Percentiles rank a stretch among this genome's conserved stretches.
These are phyloP conservation scores for Hansenula anomala DNA, from an alignment of 1,139 yeast genomes.

Conservation along the genomic window DNA sequence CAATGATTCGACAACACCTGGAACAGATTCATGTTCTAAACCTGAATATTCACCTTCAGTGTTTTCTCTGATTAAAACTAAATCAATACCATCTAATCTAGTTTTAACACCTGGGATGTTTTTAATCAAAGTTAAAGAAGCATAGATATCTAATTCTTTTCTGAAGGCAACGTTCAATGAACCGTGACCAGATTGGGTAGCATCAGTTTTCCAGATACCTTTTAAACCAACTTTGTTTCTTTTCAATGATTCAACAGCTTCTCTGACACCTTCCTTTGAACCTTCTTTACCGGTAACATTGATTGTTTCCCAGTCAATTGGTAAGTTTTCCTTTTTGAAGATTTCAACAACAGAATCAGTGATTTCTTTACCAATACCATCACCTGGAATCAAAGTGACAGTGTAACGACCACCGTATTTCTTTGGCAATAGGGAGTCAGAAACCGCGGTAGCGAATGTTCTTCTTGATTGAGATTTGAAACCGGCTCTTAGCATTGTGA, in stretches of 20 bases:
- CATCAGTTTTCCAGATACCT: constrained; percentile 92
- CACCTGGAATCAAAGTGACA: constrained; percentile 89
- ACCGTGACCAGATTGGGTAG: constrained; percentile 64
- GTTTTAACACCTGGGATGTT: constrained; percentile 93
- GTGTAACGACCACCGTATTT: constrained; percentile 93
- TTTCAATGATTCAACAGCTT: constrained; percentile 87
- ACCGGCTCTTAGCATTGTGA: constrained; percentile 19
- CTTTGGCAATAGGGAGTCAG: constrained; percentile 72
- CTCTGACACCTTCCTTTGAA: constrained; percentile 60
- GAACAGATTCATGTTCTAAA: constrained; percentile 94
- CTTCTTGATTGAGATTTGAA: constrained; percentile 24
- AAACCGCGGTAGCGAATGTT: constrained; percentile 33
- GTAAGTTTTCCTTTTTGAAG: constrained; percentile 75
- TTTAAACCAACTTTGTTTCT: constrained; percentile 97
- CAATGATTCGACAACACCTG: constrained; percentile 96
- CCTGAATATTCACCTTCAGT: constrained; percentile 99
- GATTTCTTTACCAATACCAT: constrained; percentile 96
- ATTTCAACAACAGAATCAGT: constrained; percentile 90
- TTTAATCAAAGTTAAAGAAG: constrained; percentile 89
- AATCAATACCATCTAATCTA: constrained; percentile 82
- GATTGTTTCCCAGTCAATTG: constrained; percentile 92
- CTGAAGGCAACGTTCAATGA: constrained; percentile 95
- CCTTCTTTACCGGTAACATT: constrained; percentile 76
- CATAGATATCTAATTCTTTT: constrained; percentile 93
- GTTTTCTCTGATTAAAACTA: constrained; percentile 95